Base-by-base conservation (phyloP, 441 rosid genomes). In the Erodium texanum region DNA sequence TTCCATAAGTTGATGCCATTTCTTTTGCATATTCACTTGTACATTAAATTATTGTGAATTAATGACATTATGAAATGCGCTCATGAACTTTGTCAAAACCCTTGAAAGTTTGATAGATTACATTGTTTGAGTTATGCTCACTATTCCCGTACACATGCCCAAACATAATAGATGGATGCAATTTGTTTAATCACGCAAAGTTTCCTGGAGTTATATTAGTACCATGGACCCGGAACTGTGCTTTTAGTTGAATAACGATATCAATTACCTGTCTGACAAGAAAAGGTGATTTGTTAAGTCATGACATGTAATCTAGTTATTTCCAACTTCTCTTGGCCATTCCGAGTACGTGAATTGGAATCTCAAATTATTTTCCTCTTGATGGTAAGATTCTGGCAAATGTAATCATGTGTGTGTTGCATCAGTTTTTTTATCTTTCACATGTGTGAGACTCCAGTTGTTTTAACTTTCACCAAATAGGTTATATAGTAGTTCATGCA, bases 1-100 rank as follows among this genome's bases (percentile, higher is more conserved):
- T 62, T 52, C 62, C 64, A 72, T 38, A 41, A 66, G 61, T 20
- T 65, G 68, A 52, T 18, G 23, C 12, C 32, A 64, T 27, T 64
- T 64, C 32, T 22, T 45, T 24, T 27, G 5, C 67, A 10, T 68
- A 23, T 22, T 29, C 6, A 19, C 23, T 7, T 7, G 6, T 59
- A 59, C 24, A 22, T 52, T 52, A 22, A n/a, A 22, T 10, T n/a
- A 52, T 52, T 52, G 22, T 16, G 16, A 54, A 7, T 54, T 8
- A 54, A 54, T 54, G 61, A 7, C 61, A 16, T 54, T 54, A 18
- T 16, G 20, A 9, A 6, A 54, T 16, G 23, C 10, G 61, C 14
- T 54, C 18, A 23, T 16, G 23, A 54, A 54, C 61, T 18, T 12
- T 12, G 52, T 45, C 52, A 12, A 45, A 45, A 45, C 16, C 52